Evolutionary conservation across 108 stramenopile genomes (phyloP).

Genomic region (Skeletonema grethae): DNA sequence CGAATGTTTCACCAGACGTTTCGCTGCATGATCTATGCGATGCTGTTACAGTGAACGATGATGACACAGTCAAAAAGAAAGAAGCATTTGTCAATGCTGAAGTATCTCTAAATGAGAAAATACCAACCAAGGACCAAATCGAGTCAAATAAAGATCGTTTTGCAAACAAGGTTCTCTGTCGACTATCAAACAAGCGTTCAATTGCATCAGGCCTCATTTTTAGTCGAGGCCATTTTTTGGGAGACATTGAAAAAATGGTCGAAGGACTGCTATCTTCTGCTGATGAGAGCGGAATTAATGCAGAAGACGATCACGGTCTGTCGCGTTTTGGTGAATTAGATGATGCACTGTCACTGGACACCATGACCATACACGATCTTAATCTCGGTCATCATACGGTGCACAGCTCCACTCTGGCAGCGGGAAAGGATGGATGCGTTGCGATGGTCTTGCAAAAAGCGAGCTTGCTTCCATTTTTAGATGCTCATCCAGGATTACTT

Average conservation of each 20-base stretch:
- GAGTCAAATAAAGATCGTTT: slow-evolving; percentile 68
- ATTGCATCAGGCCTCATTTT: slow-evolving; percentile 84
- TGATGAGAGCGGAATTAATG: slow-evolving; percentile 28
- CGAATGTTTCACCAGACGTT: slow-evolving; percentile 40
- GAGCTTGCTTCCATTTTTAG: slow-evolving; percentile 76
- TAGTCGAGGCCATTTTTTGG: slow-evolving; percentile 86
- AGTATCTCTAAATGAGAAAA: background rate
- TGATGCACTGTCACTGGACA: slow-evolving; percentile 37
- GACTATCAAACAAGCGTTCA: slow-evolving; percentile 76
- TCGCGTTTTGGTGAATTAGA: slow-evolving; percentile 53
- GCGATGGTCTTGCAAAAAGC: slow-evolving; percentile 75
- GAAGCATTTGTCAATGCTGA: background rate
- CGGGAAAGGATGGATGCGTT: slow-evolving; percentile 86
- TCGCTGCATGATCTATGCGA: slow-evolving; percentile 39
- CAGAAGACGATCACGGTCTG: slow-evolving; percentile 11
- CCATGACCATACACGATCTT: slow-evolving; percentile 59
- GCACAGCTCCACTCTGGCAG: slow-evolving; percentile 86
- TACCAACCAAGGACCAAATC: slow-evolving; percentile 26
- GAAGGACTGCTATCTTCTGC: slow-evolving; percentile 60
- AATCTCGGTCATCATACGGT: slow-evolving; percentile 54
- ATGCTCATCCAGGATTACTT: slow-evolving; percentile 82
- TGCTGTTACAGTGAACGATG: slow-evolving; percentile 25
- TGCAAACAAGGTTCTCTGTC: slow-evolving; percentile 83
- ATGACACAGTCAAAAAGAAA: slow-evolving; percentile 22
- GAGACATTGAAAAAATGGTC: slow-evolving; percentile 88